Conservation (phyloP, 2,329 filamentous ascomycete species). For the Dichotomopilus funicola region DNA sequence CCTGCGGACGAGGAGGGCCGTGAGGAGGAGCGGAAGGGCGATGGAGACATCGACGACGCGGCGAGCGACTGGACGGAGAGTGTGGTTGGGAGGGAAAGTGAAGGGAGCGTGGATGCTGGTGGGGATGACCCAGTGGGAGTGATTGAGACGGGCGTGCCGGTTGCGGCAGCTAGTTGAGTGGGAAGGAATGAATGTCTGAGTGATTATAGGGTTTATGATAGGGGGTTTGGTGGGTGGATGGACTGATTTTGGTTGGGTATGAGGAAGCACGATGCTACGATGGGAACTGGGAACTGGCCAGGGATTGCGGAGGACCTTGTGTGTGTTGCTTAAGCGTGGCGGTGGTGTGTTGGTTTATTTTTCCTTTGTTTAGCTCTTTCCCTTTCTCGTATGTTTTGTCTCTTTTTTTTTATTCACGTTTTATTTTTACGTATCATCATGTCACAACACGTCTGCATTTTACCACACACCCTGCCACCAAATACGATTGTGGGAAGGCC, state of each 20-base stretch:
- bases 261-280: no score
- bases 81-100: conserved; percentile 26
- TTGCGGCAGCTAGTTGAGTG: conserved; percentile 5
- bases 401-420: no score
- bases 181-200: neutral
- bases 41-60: conserved; percentile 33
- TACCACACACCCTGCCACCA: no score
- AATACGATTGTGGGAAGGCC: no score
- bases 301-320: no score
- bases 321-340: no score
- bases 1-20: conserved; percentile 29
- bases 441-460: no score
- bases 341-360: no score
- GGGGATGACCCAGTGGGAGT: neutral
- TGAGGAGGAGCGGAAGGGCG: conserved; percentile 29
- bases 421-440: no score
- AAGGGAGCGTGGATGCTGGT: neutral
- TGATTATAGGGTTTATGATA: neutral
- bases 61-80: conserved; percentile 46
- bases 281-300: no score
- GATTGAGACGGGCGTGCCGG: neutral
- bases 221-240: conserved; percentile 5
- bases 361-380: no score
- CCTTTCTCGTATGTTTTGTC: no score
- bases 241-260: neutral